Evolutionary conservation across 2,329 filamentous ascomycete genomes (phyloP), one percentile per base, ranked within the genome.

Genomic region (Alternaria viburni): DNA sequence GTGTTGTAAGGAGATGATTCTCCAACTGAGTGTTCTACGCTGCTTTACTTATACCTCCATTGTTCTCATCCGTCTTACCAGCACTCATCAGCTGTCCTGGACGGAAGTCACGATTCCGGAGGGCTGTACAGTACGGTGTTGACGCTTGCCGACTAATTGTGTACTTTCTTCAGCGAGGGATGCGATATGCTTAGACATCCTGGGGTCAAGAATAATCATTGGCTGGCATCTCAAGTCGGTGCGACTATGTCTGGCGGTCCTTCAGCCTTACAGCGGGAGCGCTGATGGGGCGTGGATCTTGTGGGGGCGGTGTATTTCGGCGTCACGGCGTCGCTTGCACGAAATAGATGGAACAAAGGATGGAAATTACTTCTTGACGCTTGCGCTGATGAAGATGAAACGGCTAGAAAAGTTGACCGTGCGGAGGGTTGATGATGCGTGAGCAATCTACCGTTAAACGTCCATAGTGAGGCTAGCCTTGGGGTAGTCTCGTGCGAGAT

Each of bases 1-100:
- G 62, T 71, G 67, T 8, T 62, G 69, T 61, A 73, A 76, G 56
- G 70, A 72, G 74, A 76, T 74, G 68, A 59, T 65, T 52, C 28
- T 58, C 25, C 26, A 26, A 62, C 59, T 5, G 8, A 5, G 44
- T 43, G 32, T 47, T 54, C 54, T 36, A 57, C 52, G 13, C 52
- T 23, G n/a, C 13, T n/a, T 30, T 70, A 69, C 72, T 78, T 78
- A 77, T 78, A 77, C 61, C 52, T 56, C 11, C 3, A 41, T 45
- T 43, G 15, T 36, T 36, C 8, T 13, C 45, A 32, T 28, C 8
- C 28, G 46, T 60, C 52, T 54, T 52, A 23, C 46, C 21, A 17
- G 50, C 32, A 28, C 17, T 4, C 23, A 41, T 21, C 43, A 54
- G 46, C 57, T 59, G 54, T 55, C 43, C 32, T 30, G 30, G 21